Evolutionary conservation across 164 flowering plant species (phyloP).

Genomic region (Sedum album): DNA sequence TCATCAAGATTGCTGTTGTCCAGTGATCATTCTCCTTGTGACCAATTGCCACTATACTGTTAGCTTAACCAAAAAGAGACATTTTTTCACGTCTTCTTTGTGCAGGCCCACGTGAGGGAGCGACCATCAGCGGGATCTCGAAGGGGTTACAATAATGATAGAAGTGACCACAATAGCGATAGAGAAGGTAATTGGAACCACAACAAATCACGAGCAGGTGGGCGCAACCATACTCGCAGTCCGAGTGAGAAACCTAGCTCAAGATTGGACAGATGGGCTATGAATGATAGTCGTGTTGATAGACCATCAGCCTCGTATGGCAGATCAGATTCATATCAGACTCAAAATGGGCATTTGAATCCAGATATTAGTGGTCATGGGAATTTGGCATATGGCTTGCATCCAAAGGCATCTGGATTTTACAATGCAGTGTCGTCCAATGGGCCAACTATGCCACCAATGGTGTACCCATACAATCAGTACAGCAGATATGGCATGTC

Average conservation of each 20-base stretch:
- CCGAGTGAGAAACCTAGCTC: slow-evolving; percentile 55
- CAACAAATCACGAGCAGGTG: slow-evolving; percentile 48
- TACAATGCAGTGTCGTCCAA: slow-evolving; percentile 34
- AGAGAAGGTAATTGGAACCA: slow-evolving; percentile 83
- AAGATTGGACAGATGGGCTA: slow-evolving; percentile 43
- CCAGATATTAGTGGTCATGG: slow-evolving; percentile 38
- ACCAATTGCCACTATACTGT: not conserved
- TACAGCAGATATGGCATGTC: slow-evolving; percentile 37
- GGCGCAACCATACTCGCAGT: slow-evolving; percentile 52
- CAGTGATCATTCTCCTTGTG: not conserved
- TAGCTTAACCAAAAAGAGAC: not conserved
- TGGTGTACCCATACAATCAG: slow-evolving; percentile 78
- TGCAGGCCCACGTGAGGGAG: slow-evolving; percentile 63
- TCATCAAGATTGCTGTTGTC: not conserved
- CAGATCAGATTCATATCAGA: slow-evolving; percentile 50
- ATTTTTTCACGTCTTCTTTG: slow-evolving; percentile 16
- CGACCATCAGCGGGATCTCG: slow-evolving; percentile 52
- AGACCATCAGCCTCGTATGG: slow-evolving; percentile 42
- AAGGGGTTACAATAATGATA: slow-evolving; percentile 62
- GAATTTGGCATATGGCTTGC: slow-evolving; percentile 61
- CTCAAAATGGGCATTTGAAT: slow-evolving; percentile 54
- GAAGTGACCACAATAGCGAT: slow-evolving; percentile 60
- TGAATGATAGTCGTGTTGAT: slow-evolving; percentile 44
- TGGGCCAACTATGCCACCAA: slow-evolving; percentile 48
- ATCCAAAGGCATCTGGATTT: slow-evolving; percentile 37